phyloP scores from a whole-genome alignment of 202 grass and related monocot species.

The Digitaria exilis region DNA sequence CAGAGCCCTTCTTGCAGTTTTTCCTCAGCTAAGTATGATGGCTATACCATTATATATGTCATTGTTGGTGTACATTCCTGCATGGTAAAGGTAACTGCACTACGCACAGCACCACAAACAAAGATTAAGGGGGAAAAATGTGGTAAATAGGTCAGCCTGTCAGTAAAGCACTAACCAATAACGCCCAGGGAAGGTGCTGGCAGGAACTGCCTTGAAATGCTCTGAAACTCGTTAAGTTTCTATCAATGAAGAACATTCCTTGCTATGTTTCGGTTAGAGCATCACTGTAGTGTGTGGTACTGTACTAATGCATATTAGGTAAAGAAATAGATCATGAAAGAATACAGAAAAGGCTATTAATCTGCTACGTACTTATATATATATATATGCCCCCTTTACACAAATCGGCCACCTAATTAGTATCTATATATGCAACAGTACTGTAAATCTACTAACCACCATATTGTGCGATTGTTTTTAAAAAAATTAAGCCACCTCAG shows the following conservation, averaged over 20 bases:
- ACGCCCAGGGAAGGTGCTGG: neutral
- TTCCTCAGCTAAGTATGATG: neutral
- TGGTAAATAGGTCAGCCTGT: neutral
- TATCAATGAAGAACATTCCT: neutral
- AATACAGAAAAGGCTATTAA: neutral
- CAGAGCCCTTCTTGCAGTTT: neutral
- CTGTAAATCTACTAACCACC: neutral
- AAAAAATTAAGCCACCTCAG: slow-evolving; percentile 24
- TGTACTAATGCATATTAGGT: neutral
- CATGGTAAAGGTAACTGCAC: neutral
- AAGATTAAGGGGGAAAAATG: neutral
- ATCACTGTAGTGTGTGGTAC: too few relatives aligned
- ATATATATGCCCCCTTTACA: neutral
- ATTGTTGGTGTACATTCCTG: neutral
- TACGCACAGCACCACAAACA: neutral
- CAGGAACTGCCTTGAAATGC: neutral
- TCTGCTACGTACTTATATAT: too few relatives aligned
- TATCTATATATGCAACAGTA: neutral
- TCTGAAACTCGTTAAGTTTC: neutral
- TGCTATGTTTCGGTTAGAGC: neutral
- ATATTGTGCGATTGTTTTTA: neutral
- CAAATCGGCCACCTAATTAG: slow-evolving; percentile 18
- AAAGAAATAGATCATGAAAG: neutral
- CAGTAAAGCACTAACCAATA: neutral
- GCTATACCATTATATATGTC: neutral